Evolutionary conservation across 352 stramenopile species (phyloP), one percentile per base, ranked within the genome.

Genomic region (Peronospora farinosa): DNA sequence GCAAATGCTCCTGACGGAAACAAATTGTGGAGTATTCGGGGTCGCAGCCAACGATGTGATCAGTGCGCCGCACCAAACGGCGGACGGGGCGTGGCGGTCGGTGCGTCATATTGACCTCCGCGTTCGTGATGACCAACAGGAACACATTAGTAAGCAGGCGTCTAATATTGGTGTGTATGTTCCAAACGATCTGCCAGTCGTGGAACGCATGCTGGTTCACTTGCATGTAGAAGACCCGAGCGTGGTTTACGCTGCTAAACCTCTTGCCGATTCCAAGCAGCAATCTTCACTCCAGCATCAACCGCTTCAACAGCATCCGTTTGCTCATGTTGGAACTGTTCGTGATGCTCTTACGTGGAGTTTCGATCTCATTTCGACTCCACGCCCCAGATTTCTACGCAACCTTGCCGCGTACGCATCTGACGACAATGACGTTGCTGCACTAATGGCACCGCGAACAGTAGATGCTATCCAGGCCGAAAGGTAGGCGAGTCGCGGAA

Each of bases 131-230:
- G 48, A 72, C 7, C 77, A 91, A 46, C 65, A 77, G 37, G 40
- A 58, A 12, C 43, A 74, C 3, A 73, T 88, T 11, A 65, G 61
- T 23, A 55, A 80, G 13, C 62, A 89, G 17, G 79, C 76, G 21
- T 84, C 76, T 7, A 93, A 93, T 48, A 78, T 90, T 51, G 77
- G 74, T 9, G 78, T 92, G 25, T 89, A 88, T 45, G 74, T 85
- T 15, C 80, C 77, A 12, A 92, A 92, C 31, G 67, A 79, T 38
- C 31, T 36, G 0, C 27, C 45, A 3, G 42, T 72, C 7, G 77
- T 93, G 11, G 54, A 82, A 7, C 76, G 69, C 13, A 68, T 85
- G 57, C 47, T 87, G 16, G 43, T 40, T 13, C 57, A 72, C 27
- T 59, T 91, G 42, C 62, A 74, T 10, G 61, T 86, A n/a, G 30